Evolutionary conservation across 257 asterid genomes (phyloP), one percentile per base, ranked within the genome.

Genomic region (Solanum etuberosum): DNA sequence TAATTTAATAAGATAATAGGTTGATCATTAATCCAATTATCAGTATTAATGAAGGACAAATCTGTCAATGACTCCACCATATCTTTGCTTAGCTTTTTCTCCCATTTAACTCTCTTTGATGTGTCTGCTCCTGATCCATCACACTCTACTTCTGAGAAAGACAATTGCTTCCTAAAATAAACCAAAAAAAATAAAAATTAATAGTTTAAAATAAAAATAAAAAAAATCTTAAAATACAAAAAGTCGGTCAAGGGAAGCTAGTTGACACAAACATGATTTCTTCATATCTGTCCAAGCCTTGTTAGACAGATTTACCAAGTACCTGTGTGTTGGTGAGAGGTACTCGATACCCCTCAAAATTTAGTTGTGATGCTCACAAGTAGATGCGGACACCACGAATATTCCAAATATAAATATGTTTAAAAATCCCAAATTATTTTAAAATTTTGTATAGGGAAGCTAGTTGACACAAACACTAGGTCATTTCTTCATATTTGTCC

Each of bases 101-200:
- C 90, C 96, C 98, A 94, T 65, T 42, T 72, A 86, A 94, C 96
- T 46, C 98, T 90, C 37, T 83, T 80, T 21, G 87, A 73, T 5
- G n/a, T 54, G 76, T 84, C 87, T 18, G 87, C 80, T 43, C 89
- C 89, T 20, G 43, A 21, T 71, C 89, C 89, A 51, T 73, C 65
- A 34, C 89, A 88, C 3, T 37, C 80, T 32, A 21, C 40, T 61
- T 88, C 89, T 27, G 89, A 86, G 37, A 51, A 88, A 23, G 77
- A n/a, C 11, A 87, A 21, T 34, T 31, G 85, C 7, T 87, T 35
- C 80, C 89, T 87, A 68, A 31, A 87, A 32, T 5, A 25, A 72
- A 8, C 4, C 1, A 29, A 57, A 1, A 74, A 68, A 29, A n/a
- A 13, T 1, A 32, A 3, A 32, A 70, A n/a, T 23, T 6, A 29